phyloP scores from a whole-genome alignment of 768 basidiomycete species.

The Lactarius evosmus region DNA sequence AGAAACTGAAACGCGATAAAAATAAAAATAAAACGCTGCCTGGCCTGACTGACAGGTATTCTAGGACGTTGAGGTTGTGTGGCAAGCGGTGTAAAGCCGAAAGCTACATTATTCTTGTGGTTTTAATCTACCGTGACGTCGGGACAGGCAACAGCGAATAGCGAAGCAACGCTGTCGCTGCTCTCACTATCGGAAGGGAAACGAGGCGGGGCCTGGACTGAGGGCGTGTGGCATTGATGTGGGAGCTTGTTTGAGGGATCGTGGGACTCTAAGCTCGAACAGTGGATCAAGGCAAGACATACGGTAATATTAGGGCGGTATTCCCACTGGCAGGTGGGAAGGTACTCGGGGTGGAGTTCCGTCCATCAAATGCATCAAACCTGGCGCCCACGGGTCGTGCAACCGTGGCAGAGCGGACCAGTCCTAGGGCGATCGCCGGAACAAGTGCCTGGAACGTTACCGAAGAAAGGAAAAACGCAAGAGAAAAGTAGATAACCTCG shows the following conservation, averaged over 20 bases:
- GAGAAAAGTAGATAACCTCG: not conserved
- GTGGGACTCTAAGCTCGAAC: conserved; percentile 1
- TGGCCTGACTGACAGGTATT: not conserved
- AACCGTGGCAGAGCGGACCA: not conserved
- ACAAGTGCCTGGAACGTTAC: not conserved
- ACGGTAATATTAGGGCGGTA: not conserved
- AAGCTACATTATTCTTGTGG: not conserved
- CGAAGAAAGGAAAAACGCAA: not conserved
- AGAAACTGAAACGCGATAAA: not conserved
- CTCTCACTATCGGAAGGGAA: not conserved
- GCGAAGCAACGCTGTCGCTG: not conserved
- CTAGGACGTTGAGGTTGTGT: not conserved
- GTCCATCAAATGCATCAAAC: not conserved
- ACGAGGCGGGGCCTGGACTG: not conserved
- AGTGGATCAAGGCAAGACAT: not conserved
- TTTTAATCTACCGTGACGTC: not conserved
- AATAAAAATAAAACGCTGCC: not conserved
- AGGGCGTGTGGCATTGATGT: not conserved
- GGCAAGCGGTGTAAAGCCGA: not conserved
- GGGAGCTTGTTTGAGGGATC: conserved; percentile 11
- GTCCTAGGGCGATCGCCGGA: not conserved
- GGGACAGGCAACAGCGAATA: not conserved
- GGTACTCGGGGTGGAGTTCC: not conserved
- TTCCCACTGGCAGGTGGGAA: not conserved
- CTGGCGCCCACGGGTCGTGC: not conserved